Evolutionary conservation across 2,329 filamentous ascomycete genomes (phyloP), one percentile per base, ranked within the genome.

Genomic region (Huntiella savannae): DNA sequence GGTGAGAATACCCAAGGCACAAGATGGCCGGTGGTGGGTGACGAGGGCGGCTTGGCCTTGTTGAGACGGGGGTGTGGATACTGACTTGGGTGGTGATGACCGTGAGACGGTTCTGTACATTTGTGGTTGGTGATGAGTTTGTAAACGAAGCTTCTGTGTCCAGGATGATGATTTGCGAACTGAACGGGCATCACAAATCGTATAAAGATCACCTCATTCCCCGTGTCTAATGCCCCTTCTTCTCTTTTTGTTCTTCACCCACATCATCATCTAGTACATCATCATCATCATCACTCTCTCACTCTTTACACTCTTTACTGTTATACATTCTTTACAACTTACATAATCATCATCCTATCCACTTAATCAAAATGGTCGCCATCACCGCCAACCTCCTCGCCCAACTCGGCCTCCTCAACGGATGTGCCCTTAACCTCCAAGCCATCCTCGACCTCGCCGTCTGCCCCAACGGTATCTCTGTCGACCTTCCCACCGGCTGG

Each of bases 321-420:
- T 22, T 16, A 13, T 28, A 45, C 47, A 32, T 19, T 36, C 22
- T 40, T 15, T 33, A 15, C 10, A 33, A 33, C 32, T 4, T 38
- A 16, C 5, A 13, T 19, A 44, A 28, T 40, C 33, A 36, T 15
- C 22, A 36, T 13, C n/a, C 7, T 19, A 6, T 1, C 3, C 0
- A 10, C 15, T 17, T 4, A 38, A 34, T 45, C 48, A 50, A 40
- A 50, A 50, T 50, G 48, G 48, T 50, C 47, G 48, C 48, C 17
- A 22, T 49, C 32, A 19, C 36, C 19, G 32, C 41, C 35, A 40
- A 37, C 34, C 33, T 42, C 16, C 40, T 50, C 32, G 7, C 33
- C 37, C 33, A 39, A n/a, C 45, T 46, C 12, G 48, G 48, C 13
- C 45, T 50, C 13, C 40, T 50, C 35, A 47, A 46, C 33, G 44